Percentiles rank a stretch among this genome's conserved stretches.
phyloP scores from a whole-genome alignment of 1,139 yeast genomes.

The Magnusiomyces starmeri region DNA sequence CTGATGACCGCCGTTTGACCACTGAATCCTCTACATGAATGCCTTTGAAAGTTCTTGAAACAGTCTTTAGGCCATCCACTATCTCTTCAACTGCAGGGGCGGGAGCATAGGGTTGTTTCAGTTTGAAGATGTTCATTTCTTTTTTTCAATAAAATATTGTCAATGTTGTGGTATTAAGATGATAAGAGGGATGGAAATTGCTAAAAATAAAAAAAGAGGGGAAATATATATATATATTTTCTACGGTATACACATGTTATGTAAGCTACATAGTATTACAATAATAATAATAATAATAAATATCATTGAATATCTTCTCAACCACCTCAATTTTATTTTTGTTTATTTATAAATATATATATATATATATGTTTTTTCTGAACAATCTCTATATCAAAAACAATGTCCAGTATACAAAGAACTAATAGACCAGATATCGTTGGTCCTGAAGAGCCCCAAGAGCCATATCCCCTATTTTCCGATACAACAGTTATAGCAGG shows the following conservation, averaged over 20 bases:
- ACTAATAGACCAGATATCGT: constrained; percentile 28
- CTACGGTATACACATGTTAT: too few relatives aligned
- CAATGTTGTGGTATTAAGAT: background rate
- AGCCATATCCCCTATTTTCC: constrained; percentile 63
- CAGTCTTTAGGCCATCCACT: constrained; percentile 17
- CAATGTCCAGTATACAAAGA: background rate
- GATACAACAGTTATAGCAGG: constrained; percentile 64
- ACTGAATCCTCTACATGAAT: constrained; percentile 16
- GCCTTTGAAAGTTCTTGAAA: constrained; percentile 17
- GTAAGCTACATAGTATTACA: too few relatives aligned
- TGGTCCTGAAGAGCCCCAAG: constrained; percentile 44
- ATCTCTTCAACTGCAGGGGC: constrained; percentile 9
- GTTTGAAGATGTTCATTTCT: background rate
- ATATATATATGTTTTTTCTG: too few relatives aligned
- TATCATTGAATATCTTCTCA: too few relatives aligned
- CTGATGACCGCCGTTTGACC: constrained; percentile 22
- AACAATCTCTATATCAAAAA: constrained; percentile 20
- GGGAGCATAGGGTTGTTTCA: too few relatives aligned
- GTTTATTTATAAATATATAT: too few relatives aligned
- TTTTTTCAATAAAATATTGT: background rate
- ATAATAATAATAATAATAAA: too few relatives aligned
- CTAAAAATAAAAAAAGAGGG: constrained; percentile 2
- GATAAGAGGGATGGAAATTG: too few relatives aligned
- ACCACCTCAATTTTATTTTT: too few relatives aligned
- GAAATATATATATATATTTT: constrained; percentile 39